phyloP scores from a whole-genome alignment of 257 asterid species.

The Nicotiana tabacum region DNA sequence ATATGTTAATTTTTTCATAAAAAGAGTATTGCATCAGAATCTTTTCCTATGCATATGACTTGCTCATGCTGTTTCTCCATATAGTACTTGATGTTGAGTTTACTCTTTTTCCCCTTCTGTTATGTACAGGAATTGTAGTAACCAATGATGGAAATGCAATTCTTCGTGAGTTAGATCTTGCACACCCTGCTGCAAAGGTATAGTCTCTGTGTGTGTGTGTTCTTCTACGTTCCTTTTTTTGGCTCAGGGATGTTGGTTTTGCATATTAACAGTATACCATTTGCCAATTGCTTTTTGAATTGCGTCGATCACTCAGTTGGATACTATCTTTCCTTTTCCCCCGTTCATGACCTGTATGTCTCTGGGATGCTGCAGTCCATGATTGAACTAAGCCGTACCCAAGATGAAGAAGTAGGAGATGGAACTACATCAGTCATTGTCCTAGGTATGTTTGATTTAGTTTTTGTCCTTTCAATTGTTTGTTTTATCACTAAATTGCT shows the following conservation, averaged over 20 bases:
- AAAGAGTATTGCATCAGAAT: not conserved
- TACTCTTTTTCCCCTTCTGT: too few species aligned
- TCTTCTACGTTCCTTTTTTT: not conserved
- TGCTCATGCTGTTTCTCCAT: too few species aligned
- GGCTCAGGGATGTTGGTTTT: not conserved
- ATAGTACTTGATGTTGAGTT: too few species aligned
- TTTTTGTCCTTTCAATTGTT: conserved; percentile 12
- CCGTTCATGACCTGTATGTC: not conserved
- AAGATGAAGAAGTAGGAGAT: conserved; percentile 99
- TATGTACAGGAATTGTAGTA: conserved; percentile 73
- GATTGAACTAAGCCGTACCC: conserved; percentile 99
- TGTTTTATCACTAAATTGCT: not conserved
- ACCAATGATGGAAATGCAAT: conserved; percentile 97
- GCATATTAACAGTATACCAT: not conserved
- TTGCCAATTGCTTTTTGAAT: not conserved
- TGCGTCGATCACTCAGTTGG: too few species aligned
- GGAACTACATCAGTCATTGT: conserved; percentile 98
- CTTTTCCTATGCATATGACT: too few species aligned
- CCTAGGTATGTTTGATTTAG: conserved; percentile 54
- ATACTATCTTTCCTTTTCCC: too few species aligned
- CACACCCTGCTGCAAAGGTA: conserved; percentile 99
- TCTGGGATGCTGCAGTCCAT: conserved; percentile 62
- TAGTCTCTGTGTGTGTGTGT: not conserved
- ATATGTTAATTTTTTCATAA: not conserved
- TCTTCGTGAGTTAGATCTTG: conserved; percentile 89